Evolutionary conservation across 2,329 filamentous ascomycete genomes (phyloP), one percentile per base, ranked within the genome.

Genomic region (Ceratocystiopsis minuta): DNA sequence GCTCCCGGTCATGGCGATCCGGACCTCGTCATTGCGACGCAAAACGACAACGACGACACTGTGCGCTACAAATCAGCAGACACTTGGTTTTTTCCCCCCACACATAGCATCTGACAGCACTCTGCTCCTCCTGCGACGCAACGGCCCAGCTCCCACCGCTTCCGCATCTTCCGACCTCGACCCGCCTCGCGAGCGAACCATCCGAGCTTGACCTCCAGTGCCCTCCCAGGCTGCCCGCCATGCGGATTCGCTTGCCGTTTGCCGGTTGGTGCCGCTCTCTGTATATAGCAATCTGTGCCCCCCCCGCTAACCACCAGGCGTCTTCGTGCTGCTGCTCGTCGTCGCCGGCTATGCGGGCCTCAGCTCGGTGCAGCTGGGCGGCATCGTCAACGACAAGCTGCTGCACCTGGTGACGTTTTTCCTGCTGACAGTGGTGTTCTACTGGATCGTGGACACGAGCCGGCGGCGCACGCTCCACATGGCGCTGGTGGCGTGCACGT

Each of bases 391-490:
- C 65, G 87, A 95, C 70, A 96, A 98, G 61, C 65, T 81, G 54
- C 70, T 96, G 24, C 90, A 96, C 61, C 70, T 82, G 52, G 47
- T 86, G 45, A 87, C 82, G 53, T 96, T 98, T 66, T 94, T 96
- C 68, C 57, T 84, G 50, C 71, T 98, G 41, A 94, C 88, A 15
- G 61, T 82, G 49, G 64, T 72, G 51, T 96, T 96, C 69, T 98
- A 98, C 73, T 98, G 90, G 86, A 82, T 95, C 56, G 63, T 95
- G 52, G 90, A 98, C 58, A 92, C 86, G 41, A 80, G 78, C 48
- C 82, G 90, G 48, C 78, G 88, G 40, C 82, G 88, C 51, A 80
- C 77, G 16, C 66, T 94, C 39, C 80, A 98, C 60, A 64, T 94
- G 49, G 93, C 87, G 14, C 64, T 95, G 20, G 57, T 85, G 17